phyloP scores from a whole-genome alignment of 1,139 yeast genomes.

The Suhomyces bolitotheri region DNA sequence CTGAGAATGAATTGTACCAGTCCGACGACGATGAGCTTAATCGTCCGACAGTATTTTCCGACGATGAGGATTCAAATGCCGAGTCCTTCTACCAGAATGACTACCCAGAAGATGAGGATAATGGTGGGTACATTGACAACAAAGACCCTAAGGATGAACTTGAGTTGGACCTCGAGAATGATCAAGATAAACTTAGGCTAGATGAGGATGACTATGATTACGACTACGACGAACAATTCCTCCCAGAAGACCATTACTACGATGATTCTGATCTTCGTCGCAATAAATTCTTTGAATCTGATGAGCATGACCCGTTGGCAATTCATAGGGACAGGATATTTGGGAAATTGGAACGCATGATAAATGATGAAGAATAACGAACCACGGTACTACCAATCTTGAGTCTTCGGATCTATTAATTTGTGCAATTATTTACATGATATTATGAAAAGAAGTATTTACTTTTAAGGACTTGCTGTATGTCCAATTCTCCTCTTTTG shows the following conservation, averaged over 20 bases:
- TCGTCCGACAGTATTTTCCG: slow-evolving; percentile 33
- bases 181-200: slow-evolving; percentile 11
- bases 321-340: slow-evolving; percentile 64
- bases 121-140: slow-evolving; percentile 34
- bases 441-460: slow-evolving; percentile 39
- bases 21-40: slow-evolving; percentile 52
- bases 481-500: slow-evolving; percentile 34
- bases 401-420: background rate
- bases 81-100: slow-evolving; percentile 91
- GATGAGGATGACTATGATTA: slow-evolving; percentile 30
- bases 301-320: slow-evolving; percentile 60
- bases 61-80: slow-evolving; percentile 56
- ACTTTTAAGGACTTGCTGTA: slow-evolving; percentile 34
- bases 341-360: slow-evolving; percentile 54
- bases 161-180: slow-evolving; percentile 28
- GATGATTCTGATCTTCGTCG: slow-evolving; percentile 34
- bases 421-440: no score
- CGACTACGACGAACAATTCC: slow-evolving; percentile 21
- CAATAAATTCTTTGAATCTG: slow-evolving; percentile 52
- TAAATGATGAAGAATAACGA: slow-evolving; percentile 19
- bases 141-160: slow-evolving; percentile 30
- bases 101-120: slow-evolving; percentile 92
- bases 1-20: slow-evolving; percentile 44
- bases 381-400: no score
- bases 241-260: slow-evolving; percentile 23